Base-by-base conservation (phyloP, 805 yeast species). In the Myxozyma udenii region DNA sequence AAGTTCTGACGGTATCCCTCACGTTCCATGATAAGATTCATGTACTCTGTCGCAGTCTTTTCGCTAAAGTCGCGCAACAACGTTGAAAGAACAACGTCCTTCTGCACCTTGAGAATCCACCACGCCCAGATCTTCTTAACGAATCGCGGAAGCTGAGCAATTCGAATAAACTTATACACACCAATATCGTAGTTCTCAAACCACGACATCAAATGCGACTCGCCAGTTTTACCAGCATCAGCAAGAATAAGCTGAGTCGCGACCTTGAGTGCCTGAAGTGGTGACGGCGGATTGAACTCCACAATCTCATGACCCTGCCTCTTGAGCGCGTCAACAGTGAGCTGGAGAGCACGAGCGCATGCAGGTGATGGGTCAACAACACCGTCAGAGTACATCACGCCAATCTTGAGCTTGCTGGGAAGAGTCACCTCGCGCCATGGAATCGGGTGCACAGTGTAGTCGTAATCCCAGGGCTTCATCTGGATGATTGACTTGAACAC, bases 201-300 rank as follows among this genome's bases (percentile, higher is more conserved):
- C 41, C 58, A 61, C 36, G 41, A 28, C 37, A 54, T 21, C 18
- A 54, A 25, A 23, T 53, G 58, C 5, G 59, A 46, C 14, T 63
- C 55, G 7, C 64, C 65, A 26, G 61, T 55, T 23, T 63, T 51
- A 41, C 66, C 68, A 14, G 67, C 71, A 46, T 72, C 75, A 5
- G 70, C 67, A 32, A 60, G 52, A 33, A 71, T 63, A 41, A 72
- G 56, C 53, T 68, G 74, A 42, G 75, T 62, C 53, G 76, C 86
- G 41, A 83, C 75, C 2, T 84, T 82, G 54, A 76, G 77, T 21
- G 84, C 84, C 60, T 78, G 75, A 44, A 79, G 65, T 1, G 80
- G 78, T 46, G 73, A 76, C 30, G 85, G 79, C 3, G 77, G 68
- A 4, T 61, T 64, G 67, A 75, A 75, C 21, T 69, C 73, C 7